Percentiles rank a stretch among this genome's conserved stretches.
Conservation (phyloP, 192 early-diverging fungal species). For the Coemansia sp. region DNA sequence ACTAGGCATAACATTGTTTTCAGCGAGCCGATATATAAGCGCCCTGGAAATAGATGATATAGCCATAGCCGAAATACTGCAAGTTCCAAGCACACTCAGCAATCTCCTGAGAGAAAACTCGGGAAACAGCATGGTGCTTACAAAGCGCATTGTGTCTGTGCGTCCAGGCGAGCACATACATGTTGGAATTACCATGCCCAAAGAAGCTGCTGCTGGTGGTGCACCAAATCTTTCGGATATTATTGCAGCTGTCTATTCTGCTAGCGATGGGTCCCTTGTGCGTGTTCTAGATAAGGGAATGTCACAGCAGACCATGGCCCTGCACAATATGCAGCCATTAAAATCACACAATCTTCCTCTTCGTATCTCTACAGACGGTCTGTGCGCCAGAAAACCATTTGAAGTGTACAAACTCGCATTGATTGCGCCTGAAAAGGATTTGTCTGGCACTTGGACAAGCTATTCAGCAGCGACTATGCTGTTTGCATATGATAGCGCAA, state of each 20-base stretch:
- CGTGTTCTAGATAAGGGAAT: constrained; percentile 20
- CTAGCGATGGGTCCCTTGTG: constrained; percentile 30
- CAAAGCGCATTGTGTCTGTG: constrained; percentile 30
- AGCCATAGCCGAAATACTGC: not conserved
- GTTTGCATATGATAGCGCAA: constrained; percentile 26
- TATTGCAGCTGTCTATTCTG: constrained; percentile 36
- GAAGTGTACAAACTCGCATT: constrained; percentile 35
- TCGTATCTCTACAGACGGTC: constrained; percentile 17
- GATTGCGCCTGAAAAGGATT: constrained; percentile 32
- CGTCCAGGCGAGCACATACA: constrained; percentile 30
- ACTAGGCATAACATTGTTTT: not conserved
- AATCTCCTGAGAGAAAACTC: not conserved
- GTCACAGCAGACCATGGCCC: constrained; percentile 9
- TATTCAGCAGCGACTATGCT: constrained; percentile 43
- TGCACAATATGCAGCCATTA: constrained; percentile 9
- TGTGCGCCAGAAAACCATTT: constrained; percentile 11
- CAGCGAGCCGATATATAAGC: not conserved
- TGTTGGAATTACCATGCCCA: constrained; percentile 17
- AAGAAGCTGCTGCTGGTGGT: not conserved
- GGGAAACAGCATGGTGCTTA: constrained; percentile 16
- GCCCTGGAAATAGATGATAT: not conserved
- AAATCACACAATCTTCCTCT: constrained; percentile 8
- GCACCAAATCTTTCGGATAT: constrained; percentile 16
- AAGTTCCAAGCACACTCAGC: not conserved
- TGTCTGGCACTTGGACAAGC: constrained; percentile 13